Percentiles rank a stretch among this genome's conserved stretches.
Evolutionary conservation across 73 alveolate species (phyloP).

Genomic region (Blepharisma japonicum): DNA sequence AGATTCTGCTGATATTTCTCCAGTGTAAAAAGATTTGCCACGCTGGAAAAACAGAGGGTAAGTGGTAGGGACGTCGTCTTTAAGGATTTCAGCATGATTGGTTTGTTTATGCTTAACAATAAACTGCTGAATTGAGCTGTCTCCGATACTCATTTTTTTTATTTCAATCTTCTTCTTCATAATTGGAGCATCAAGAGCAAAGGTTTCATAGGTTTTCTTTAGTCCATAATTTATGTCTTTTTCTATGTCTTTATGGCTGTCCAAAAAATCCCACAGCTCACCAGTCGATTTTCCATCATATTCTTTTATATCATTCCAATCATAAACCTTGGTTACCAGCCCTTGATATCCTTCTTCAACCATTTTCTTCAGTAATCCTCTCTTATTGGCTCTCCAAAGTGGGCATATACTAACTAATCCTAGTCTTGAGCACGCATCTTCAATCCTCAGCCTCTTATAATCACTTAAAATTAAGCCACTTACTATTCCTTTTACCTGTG

Average conservation of each 20-base stretch:
- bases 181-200: constrained; percentile 91
- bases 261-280: constrained; percentile 54
- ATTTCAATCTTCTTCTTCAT: constrained; percentile 55
- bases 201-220: constrained; percentile 96
- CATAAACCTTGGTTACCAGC: constrained; percentile 84
- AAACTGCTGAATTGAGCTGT: too few species aligned
- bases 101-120: too few species aligned
- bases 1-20: constrained; percentile 14
- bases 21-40: background rate
- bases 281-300: constrained; percentile 59
- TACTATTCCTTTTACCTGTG: constrained; percentile 86
- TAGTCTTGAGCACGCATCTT: constrained; percentile 82
- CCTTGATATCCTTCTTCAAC: constrained; percentile 83
- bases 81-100: background rate
- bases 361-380: constrained; percentile 87
- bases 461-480: constrained; percentile 93
- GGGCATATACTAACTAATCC: constrained; percentile 80
- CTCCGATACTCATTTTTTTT: constrained; percentile 15
- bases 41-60: background rate
- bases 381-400: constrained; percentile 88
- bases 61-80: constrained; percentile 35
- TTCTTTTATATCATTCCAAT: constrained; percentile 68
- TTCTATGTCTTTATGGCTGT: constrained; percentile 42
- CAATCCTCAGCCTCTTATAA: constrained; percentile 94
- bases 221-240: constrained; percentile 97